Evolutionary conservation across 768 basidiomycete genomes (phyloP).

Genomic region (Agaricus blazei): DNA sequence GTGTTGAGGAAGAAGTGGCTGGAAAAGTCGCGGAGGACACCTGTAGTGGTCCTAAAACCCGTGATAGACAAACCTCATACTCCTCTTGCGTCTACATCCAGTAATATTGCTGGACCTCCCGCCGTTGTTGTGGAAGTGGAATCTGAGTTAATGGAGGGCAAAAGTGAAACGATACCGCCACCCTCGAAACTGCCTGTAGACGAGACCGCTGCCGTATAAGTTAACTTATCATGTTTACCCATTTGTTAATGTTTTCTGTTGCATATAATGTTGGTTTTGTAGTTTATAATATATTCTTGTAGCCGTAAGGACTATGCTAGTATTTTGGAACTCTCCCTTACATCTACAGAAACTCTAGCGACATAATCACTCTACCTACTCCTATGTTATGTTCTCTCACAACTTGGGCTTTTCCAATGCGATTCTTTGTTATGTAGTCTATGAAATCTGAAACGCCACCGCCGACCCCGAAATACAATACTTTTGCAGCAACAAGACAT

Average conservation of each 20-base stretch:
- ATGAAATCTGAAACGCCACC: slow-evolving; percentile 73
- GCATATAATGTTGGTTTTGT: background rate
- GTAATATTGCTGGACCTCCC: background rate
- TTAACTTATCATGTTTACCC: background rate
- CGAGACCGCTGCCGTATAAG: slow-evolving; percentile 11
- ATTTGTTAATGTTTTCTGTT: background rate
- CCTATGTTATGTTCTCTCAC: slow-evolving; percentile 66
- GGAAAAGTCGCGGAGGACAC: slow-evolving; percentile 15
- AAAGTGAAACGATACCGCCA: background rate
- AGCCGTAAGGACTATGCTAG: background rate
- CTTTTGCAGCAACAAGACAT: slow-evolving; percentile 86
- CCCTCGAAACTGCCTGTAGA: slow-evolving; percentile 40
- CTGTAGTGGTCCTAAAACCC: background rate
- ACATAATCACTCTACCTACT: slow-evolving; percentile 49
- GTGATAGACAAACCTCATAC: background rate
- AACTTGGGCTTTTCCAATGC: slow-evolving; percentile 41
- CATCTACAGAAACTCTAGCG: background rate
- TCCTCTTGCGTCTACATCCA: background rate
- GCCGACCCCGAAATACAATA: slow-evolving; percentile 93
- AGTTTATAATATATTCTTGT: background rate
- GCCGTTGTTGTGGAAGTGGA: background rate
- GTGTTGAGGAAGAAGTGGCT: slow-evolving; percentile 33
- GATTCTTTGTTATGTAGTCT: slow-evolving; percentile 49
- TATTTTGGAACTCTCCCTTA: background rate
- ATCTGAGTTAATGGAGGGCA: background rate